Base-by-base conservation (phyloP, 306 rosid species). In the Elaeagnus macrophylla region DNA sequence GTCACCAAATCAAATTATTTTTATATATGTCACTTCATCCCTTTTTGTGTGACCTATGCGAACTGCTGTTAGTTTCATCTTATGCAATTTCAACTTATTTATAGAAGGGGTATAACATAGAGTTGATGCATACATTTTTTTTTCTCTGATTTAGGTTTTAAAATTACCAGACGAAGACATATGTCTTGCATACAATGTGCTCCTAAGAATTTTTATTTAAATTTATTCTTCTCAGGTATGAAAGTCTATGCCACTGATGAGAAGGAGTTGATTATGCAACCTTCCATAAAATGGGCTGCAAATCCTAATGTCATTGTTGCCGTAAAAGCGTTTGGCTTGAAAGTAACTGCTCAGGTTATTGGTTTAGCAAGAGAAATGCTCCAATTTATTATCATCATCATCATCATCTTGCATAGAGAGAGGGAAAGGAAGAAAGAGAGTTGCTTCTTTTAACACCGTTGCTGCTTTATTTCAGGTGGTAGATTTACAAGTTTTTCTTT, bases 231-330 rank as follows among this genome's bases (percentile, higher is more conserved):
- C 56, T 54, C 72, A 72, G 72, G 77, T 56, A 51, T 72, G 39
- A 72, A 68, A 39, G 72, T 72, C 43, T 72, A 61, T 6, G 72
- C 61, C 43, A 55, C 56, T 45, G 51, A 35, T 19, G 72, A 72
- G 52, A 67, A 67, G 35, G 77, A 63, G 19, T 35, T 67, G 14
- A 35, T 67, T 12, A 39, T 72, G 35, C 72, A 72, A 46, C 61
- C 72, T 39, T 52, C 40, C 5, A 53, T 72, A 38, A 66, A 65
- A 57, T 72, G 77, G 69, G 73, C 69, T 4, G 77, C 73, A 67
- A 62, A 67, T 62, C 73, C 77, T 43, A 62, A 62, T 57, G 57
- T 72, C 51, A 52, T 45, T 51, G 9, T 67, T 40, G 77, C 40
- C 18, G 37, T 53, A 51, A 66, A 51, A 13, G 15, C 61, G 41